phyloP scores from a whole-genome alignment of 2,329 filamentous ascomycete species.

The Venturia oleaginea region DNA sequence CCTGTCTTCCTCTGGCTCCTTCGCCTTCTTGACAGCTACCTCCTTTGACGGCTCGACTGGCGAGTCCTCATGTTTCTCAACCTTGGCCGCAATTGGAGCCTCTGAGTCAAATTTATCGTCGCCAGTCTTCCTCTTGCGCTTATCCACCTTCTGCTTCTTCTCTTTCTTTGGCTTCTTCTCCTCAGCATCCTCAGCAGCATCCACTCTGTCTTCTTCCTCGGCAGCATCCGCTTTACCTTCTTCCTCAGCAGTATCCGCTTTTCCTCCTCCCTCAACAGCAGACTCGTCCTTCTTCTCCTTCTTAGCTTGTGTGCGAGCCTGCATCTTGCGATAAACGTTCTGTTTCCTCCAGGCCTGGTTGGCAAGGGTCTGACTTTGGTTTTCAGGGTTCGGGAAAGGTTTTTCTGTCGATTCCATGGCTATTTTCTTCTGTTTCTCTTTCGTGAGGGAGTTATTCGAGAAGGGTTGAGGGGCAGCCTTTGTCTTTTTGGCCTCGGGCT shows the following conservation, averaged over 20 bases:
- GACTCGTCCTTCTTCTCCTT: not conserved
- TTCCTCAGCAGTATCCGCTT: not conserved
- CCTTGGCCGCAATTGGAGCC: not conserved
- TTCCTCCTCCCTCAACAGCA: not conserved
- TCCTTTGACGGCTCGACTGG: not conserved
- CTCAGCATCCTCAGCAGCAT: not conserved
- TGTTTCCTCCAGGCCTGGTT: slow-evolving; percentile 4
- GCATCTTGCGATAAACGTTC: not conserved
- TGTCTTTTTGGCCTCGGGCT: not conserved
- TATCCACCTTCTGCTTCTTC: slow-evolving; percentile 18
- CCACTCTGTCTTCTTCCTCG: not conserved
- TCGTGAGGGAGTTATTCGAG: not conserved
- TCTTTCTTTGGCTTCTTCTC: slow-evolving; percentile 11
- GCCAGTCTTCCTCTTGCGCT: slow-evolving; percentile 17
- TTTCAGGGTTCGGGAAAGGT: not conserved
- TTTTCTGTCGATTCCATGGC: not conserved
- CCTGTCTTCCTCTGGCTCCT: not conserved
- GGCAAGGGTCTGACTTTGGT: not conserved
- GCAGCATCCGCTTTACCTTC: too few species aligned
- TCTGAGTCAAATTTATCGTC: not conserved
- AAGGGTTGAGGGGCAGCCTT: not conserved
- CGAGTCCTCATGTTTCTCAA: not conserved
- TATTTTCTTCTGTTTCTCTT: not conserved
- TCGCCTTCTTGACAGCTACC: not conserved
- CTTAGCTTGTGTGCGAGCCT: not conserved